A percentile compares a stretch with the other conserved stretches of the same genome.
Conservation (phyloP, 495 filamentous ascomycete species). For the Xylaria cubensis region DNA sequence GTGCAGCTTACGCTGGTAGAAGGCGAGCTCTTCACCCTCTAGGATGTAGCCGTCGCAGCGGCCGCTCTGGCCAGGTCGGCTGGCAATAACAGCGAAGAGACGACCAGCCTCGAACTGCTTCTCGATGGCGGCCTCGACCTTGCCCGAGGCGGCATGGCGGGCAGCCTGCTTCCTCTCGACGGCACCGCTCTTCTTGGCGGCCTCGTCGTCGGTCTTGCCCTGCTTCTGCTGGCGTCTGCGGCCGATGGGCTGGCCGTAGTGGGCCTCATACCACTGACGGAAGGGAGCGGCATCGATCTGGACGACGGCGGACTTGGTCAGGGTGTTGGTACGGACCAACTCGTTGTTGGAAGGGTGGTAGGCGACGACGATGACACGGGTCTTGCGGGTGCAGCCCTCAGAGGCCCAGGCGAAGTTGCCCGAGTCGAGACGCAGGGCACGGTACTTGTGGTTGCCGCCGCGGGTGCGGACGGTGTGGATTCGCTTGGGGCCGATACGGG, state of each 20-base stretch:
- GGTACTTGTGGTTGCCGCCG: slow-evolving; percentile 99
- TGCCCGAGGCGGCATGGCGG: slow-evolving; percentile 78
- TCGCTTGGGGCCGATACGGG: slow-evolving; percentile 97
- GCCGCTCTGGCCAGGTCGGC: slow-evolving; percentile 94
- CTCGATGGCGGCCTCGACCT: slow-evolving; percentile 92
- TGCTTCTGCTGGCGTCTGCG: slow-evolving; percentile 87
- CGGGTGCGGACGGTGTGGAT: slow-evolving; percentile 98
- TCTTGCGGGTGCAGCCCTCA: slow-evolving; percentile 96
- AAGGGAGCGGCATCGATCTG: slow-evolving; percentile 98
- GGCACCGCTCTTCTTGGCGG: slow-evolving; percentile 85
- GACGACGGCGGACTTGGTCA: slow-evolving; percentile 97
- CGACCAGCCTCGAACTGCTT: slow-evolving; percentile 99
- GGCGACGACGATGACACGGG: slow-evolving; percentile 95
- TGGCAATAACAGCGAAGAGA: slow-evolving; percentile 89
- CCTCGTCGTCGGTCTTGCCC: slow-evolving; percentile 63
- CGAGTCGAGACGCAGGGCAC: slow-evolving; percentile 96
- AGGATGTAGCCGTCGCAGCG: slow-evolving; percentile 97
- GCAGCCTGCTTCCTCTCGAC: slow-evolving; percentile 95
- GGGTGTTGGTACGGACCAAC: slow-evolving; percentile 98
- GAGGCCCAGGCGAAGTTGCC: slow-evolving; percentile 99
- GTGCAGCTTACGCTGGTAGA: slow-evolving; percentile 98
- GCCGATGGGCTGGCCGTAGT: slow-evolving; percentile 91
- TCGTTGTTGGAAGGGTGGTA: slow-evolving; percentile 99
- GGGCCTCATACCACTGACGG: slow-evolving; percentile 99
- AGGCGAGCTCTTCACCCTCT: slow-evolving; percentile 98